These are phyloP conservation scores for Gloeostereum incarnatum DNA, from an alignment of 768 basidiomycete species.

Conservation along the genomic window DNA sequence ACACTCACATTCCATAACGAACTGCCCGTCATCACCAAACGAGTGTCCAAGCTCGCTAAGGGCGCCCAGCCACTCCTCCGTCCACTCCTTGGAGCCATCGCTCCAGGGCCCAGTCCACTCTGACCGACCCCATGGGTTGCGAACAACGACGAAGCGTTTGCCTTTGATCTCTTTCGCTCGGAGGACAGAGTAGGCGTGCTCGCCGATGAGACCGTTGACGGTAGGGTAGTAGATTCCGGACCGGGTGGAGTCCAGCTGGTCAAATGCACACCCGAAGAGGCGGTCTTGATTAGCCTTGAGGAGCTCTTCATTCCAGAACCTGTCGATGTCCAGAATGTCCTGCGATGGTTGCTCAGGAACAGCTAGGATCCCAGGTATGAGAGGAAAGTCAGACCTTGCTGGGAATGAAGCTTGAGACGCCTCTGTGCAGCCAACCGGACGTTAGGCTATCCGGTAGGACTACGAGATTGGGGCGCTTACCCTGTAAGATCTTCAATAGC, in stretches of 20 bases:
- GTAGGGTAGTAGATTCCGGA: constrained; percentile 14
- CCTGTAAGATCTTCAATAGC: constrained; percentile 52
- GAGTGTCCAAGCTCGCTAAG: constrained; percentile 27
- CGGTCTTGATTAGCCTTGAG: constrained; percentile 34
- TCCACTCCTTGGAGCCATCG: constrained; percentile 44
- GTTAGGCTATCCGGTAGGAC: not conserved
- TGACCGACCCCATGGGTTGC: constrained; percentile 43
- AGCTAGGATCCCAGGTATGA: not conserved
- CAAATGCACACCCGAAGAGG: constrained; percentile 39
- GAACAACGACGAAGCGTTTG: constrained; percentile 40
- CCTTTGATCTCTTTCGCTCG: constrained; percentile 32
- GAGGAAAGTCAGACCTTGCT: constrained; percentile 20
- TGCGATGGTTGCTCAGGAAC: not conserved
- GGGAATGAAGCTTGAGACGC: constrained; percentile 33
- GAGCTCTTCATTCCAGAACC: constrained; percentile 43
- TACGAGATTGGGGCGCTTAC: constrained; percentile 17
- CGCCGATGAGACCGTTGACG: constrained; percentile 28
- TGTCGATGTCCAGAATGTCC: constrained; percentile 33
- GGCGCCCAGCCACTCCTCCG: constrained; percentile 31
- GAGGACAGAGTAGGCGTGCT: constrained; percentile 43
- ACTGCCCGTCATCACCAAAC: constrained; percentile 40
- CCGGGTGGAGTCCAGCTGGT: constrained; percentile 18
- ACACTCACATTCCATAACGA: constrained; percentile 38
- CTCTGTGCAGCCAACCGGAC: constrained; percentile 20
- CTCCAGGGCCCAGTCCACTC: constrained; percentile 43